Evolutionary conservation across 2,329 filamentous ascomycete genomes (phyloP), one percentile per base, ranked within the genome.

Genomic region (Colletotrichum sansevieriae): DNA sequence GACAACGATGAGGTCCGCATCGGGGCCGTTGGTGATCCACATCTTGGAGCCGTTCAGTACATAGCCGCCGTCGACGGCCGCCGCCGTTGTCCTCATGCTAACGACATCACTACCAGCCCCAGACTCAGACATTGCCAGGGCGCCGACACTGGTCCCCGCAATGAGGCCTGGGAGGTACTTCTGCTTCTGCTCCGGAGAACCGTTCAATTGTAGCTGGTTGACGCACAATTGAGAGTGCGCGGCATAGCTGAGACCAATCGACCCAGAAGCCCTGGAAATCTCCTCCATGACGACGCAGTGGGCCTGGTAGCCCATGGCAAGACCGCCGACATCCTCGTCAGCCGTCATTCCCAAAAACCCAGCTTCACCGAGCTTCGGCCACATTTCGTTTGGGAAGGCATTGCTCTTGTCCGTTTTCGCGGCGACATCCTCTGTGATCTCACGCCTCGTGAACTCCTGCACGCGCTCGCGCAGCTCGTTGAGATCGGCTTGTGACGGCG

Each of bases 1-100:
- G n/a, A 99, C 94, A 63, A 99, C 90, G 63, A 98, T 90, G 47
- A 92, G 85, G 79, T 97, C 88, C n/a, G 96, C 96, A 77, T 98
- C 95, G 0, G 95, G 95, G 4, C 95, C 93, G 80, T 99, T 99
- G 71, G 95, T 99, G 78, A 99, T 99, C 95, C 95, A 99, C 95
- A 98, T 98, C 86, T 99, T 98, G 70, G 91, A 93, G 37, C 95
- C 95, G 76, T 95, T 94, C 63, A 99, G 83, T 20, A 95, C 71
- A 79, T 92, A 98, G 33, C 95, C 95, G 41, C 94, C 95, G 74
- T 96, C 92, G 11, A 93, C 92, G 71, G 88, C 85, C 77, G 89
- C 92, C 0, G 95, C 95, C 3, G 88, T 91, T 51, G 91, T 97
- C 78, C 95, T 93, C 95, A 98, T 98, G 80, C 92, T 93, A 33